Evolutionary conservation across 768 basidiomycete species (phyloP).

Genomic region (Tulasnella sp.): DNA sequence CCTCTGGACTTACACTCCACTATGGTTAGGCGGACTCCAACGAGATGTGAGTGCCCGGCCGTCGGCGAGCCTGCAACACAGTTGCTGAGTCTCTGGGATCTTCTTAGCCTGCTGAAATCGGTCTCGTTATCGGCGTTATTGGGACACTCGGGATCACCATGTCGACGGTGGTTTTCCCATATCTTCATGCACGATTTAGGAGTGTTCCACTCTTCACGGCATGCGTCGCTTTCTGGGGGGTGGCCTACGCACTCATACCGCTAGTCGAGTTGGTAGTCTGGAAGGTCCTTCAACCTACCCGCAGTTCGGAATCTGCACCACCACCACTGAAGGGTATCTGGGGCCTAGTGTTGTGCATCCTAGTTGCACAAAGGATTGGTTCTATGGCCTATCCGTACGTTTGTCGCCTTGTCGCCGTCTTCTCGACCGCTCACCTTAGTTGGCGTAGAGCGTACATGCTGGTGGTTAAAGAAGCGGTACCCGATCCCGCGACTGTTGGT

Average conservation of each 20-base stretch:
- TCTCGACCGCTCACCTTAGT: background rate
- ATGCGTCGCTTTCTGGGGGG: background rate
- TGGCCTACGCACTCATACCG: background rate
- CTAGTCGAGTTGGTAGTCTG: background rate
- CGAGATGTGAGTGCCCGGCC: constrained; percentile 7
- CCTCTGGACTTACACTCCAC: constrained; percentile 60
- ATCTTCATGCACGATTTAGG: background rate
- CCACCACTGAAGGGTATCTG: background rate
- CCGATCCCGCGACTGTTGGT: background rate
- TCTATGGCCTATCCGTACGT: constrained; percentile 12
- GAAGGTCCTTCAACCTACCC: background rate
- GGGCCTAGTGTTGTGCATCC: constrained; percentile 14
- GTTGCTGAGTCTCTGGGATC: background rate
- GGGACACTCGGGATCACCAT: constrained; percentile 5
- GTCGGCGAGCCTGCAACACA: background rate
- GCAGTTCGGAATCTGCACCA: background rate
- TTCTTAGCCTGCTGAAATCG: constrained; percentile 5
- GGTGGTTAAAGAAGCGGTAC: background rate
- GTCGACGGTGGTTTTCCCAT: background rate
- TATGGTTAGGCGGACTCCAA: background rate
- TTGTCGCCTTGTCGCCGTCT: background rate
- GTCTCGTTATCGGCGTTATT: background rate
- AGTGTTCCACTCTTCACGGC: background rate
- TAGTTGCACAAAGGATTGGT: background rate
- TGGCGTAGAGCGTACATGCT: constrained; percentile 5